phyloP scores from a whole-genome alignment of 2,329 filamentous ascomycete genomes.

The Curvularia sp. region DNA sequence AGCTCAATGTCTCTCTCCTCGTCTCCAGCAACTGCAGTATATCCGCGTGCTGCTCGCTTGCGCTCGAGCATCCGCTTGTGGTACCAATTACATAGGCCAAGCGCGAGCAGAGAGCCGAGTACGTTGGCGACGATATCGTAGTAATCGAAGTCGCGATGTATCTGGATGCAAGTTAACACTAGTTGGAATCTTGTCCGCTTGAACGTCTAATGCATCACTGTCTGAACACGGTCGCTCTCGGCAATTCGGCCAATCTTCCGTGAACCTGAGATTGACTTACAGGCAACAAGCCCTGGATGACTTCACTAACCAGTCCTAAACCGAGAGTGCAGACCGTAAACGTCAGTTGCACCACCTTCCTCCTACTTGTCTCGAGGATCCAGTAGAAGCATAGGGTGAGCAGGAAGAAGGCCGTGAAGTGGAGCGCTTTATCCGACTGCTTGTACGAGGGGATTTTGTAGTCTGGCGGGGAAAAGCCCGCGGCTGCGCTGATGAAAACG shows the following conservation, averaged over 20 bases:
- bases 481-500: conserved; percentile 69
- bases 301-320: conserved; percentile 76
- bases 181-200: neutral
- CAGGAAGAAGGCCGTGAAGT: conserved; percentile 86
- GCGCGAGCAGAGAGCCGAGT: conserved; percentile 73
- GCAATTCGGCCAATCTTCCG: neutral
- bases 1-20: conserved; percentile 73
- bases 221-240: neutral
- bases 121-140: conserved; percentile 90
- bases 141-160: conserved; percentile 69
- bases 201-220: neutral
- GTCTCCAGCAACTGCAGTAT: conserved; percentile 71
- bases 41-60: conserved; percentile 75
- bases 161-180: conserved; percentile 38
- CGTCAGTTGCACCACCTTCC: conserved; percentile 83
- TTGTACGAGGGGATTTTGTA: conserved; percentile 68
- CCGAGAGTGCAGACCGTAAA: conserved; percentile 77
- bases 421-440: conserved; percentile 81
- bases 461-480: conserved; percentile 68
- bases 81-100: conserved; percentile 86
- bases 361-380: conserved; percentile 89
- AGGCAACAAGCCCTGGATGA: conserved; percentile 75
- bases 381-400: conserved; percentile 92
- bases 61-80: conserved; percentile 95
- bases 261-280: conserved; percentile 37